Evolutionary conservation across 768 basidiomycete species (phyloP).

Genomic region (Coprinellus micaceus): DNA sequence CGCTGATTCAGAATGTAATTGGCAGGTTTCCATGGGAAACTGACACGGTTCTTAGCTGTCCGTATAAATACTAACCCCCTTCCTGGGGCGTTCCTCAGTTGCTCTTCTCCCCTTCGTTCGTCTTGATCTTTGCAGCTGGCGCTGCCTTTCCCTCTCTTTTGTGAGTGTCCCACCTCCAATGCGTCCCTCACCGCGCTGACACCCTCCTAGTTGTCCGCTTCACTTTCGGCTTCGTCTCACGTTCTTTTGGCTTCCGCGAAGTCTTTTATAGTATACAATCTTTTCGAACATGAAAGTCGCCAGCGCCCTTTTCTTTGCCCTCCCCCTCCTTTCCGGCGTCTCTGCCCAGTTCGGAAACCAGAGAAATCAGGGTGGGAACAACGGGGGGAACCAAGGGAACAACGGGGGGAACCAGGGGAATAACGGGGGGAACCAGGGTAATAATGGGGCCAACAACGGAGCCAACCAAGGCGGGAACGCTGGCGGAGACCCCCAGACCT

Average conservation of each 20-base stretch:
- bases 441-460: background rate
- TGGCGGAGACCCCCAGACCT: slow-evolving; percentile 39
- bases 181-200: background rate
- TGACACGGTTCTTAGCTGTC: background rate
- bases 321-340: slow-evolving; percentile 37
- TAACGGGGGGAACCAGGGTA: slow-evolving; percentile 16
- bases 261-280: slow-evolving; percentile 28
- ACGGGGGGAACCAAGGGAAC: background rate
- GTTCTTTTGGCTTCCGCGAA: slow-evolving; percentile 46
- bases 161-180: slow-evolving; percentile 15
- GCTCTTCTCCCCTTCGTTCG: background rate
- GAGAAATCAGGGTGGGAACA: background rate
- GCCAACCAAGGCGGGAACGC: slow-evolving; percentile 8
- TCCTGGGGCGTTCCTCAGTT: background rate
- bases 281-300: slow-evolving; percentile 50
- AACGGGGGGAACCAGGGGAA: slow-evolving; percentile 15
- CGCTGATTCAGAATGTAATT: background rate
- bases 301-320: slow-evolving; percentile 35
- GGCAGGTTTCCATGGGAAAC: slow-evolving; percentile 13
- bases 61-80: background rate
- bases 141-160: slow-evolving; percentile 25
- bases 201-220: slow-evolving; percentile 23
- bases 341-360: slow-evolving; percentile 19
- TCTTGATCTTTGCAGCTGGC: slow-evolving; percentile 1
- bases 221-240: slow-evolving; percentile 24